Evolutionary conservation across 768 basidiomycete species (phyloP), one percentile per base, ranked within the genome.

Genomic region (Asterophora parasitica): DNA sequence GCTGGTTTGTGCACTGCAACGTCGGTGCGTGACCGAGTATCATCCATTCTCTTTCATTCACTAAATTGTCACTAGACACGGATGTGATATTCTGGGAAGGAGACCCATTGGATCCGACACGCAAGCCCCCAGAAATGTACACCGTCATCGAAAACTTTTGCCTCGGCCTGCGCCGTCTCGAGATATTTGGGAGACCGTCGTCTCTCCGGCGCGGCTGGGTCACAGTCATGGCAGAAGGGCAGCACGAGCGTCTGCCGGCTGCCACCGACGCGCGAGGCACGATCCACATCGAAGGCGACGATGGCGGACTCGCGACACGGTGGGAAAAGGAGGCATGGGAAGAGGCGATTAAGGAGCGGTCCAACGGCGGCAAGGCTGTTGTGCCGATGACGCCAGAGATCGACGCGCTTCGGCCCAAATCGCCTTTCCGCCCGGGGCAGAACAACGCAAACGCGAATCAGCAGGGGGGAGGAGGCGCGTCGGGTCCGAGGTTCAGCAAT

Each of bases 1-100:
- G 84, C 50, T 90, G 91, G 85, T 94, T 98, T 66, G 95, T 96
- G 0, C 95, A 99, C 65, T 97, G 94, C 62, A 99, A 99, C 66
- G 88, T 99, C 55, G 92, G 90, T 89, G 63, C 42, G 89, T 65
- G 12, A 37, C 9, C 6, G 7, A 13, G 7, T 7, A 7, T 10
- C 11, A 11, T 7, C 8, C 27, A 7, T 9, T 13, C 23, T n/a
- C 11, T 40, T 15, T 4, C 15, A 7, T 46, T 52, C 54, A 50
- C 32, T 45, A 16, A 44, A 41, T 23, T 26, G 27, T n/a, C 23
- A 28, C 34, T 51, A 92, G 93, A 95, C 61, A 95, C 93, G n/a
- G 93, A 96, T 64, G 89, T 95, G 8, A 84, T 95, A 48, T 84
- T 97, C 15, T 96, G 94, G 92, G 90, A 93, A 73, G 88, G 91